Base-by-base conservation (phyloP, 176 grass and related monocot species). In the Saccharum officinarum region DNA sequence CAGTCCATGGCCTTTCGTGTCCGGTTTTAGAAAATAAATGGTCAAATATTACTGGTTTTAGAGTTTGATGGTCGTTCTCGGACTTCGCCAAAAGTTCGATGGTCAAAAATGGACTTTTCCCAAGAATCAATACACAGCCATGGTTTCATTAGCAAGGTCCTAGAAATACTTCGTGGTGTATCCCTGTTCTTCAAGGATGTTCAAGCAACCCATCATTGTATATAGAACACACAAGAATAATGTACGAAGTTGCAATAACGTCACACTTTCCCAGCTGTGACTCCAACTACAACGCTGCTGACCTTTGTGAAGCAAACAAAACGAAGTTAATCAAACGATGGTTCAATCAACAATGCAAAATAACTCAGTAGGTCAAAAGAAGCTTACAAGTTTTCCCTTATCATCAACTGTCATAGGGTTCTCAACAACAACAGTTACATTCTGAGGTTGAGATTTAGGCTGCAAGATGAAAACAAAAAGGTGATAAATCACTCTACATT, bases 341-440 rank as follows among this genome's bases (percentile, higher is more conserved):
- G 30, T 73, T 61, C 8, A 6, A 52, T 14, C 39, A 70, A 65
- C 34, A 64, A 38, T 76, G 59, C 15, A 79, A 47, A 34, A 55
- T 9, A 12, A 6, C 18, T 54, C 22, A 67, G 62, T 23, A 76
- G 73, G 31, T 26, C 67, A 71, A 71, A 69, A 82, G 47, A 37
- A 75, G 26, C 84, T 92, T 92, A 98, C 96, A 88, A 98, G 77
- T 82, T 98, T 95, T 85, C 96, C 96, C 70, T 89, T 93, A 39
- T 94, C 91, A 67, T 98, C 91, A 38, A 98, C 89, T 36, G 96
- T 86, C 96, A 87, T 94, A 60, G 96, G 96, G 47, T 98, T 98
- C 80, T 98, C 96, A 2, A 98, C 96, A 71, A 98, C 96, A 81
- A 98, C 96, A 2, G 93, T 98, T 71, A 93, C 87, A 81, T 87